phyloP scores from a whole-genome alignment of 2,329 filamentous ascomycete species.

The Aspergillus persii region DNA sequence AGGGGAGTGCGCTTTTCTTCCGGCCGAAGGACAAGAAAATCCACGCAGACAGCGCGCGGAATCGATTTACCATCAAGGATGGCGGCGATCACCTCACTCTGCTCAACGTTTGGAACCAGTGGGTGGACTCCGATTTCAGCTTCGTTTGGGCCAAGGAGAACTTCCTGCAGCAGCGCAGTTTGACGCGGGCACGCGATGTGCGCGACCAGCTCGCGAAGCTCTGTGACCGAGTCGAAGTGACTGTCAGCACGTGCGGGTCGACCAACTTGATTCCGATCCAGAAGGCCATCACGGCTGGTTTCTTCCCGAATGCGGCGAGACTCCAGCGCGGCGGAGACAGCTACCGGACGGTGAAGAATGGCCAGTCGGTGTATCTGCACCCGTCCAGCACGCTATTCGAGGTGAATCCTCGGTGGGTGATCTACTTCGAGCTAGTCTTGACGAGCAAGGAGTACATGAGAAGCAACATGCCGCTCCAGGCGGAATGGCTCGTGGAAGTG shows the following conservation, averaged over 20 bases:
- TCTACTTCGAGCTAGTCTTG: constrained; percentile 83
- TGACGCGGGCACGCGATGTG: constrained; percentile 85
- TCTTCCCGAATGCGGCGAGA: constrained; percentile 88
- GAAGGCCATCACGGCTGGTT: constrained; percentile 84
- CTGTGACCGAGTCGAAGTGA: constrained; percentile 88
- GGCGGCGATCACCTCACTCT: constrained; percentile 87
- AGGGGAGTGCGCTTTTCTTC: constrained; percentile 87
- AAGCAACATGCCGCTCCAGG: constrained; percentile 77
- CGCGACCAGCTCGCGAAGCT: constrained; percentile 88
- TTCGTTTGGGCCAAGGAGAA: constrained; percentile 88
- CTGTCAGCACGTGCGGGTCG: constrained; percentile 64
- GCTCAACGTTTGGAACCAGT: constrained; percentile 93
- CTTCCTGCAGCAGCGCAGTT: constrained; percentile 85
- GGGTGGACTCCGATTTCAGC: constrained; percentile 87
- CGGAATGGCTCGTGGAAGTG: constrained; percentile 81
- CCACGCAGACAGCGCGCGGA: constrained; percentile 85
- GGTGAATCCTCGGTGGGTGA: constrained; percentile 77
- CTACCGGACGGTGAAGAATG: constrained; percentile 90
- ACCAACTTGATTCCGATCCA: constrained; percentile 75
- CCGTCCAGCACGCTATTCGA: constrained; percentile 80
- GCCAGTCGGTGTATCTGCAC: constrained; percentile 86
- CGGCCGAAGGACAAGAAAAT: constrained; percentile 96
- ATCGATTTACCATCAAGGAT: constrained; percentile 84
- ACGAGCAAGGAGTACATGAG: constrained; percentile 97
- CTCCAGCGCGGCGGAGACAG: constrained; percentile 79